These are phyloP conservation scores for Neotropicomus parvogracilis DNA, from an alignment of 1,284 basidiomycete genomes.

Conservation along the genomic window DNA sequence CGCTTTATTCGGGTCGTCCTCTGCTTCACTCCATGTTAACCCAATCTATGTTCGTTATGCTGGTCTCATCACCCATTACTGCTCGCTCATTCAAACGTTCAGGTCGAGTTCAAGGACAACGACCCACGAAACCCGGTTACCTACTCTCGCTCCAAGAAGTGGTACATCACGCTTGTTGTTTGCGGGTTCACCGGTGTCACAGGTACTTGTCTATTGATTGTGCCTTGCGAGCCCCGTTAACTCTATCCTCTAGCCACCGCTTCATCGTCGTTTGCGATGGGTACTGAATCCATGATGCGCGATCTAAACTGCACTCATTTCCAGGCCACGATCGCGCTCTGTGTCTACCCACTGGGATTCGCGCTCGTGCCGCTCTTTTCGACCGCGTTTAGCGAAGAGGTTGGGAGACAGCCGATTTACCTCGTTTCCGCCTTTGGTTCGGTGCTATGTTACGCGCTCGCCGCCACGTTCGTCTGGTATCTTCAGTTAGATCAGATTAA, in stretches of 20 bases:
- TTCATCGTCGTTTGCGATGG: slow-evolving; percentile 40
- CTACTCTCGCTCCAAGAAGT: slow-evolving; percentile 23
- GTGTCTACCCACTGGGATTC: slow-evolving; percentile 45
- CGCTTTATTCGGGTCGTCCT: slow-evolving; percentile 5
- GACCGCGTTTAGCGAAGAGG: slow-evolving; percentile 48
- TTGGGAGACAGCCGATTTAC: slow-evolving; percentile 46
- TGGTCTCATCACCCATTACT: background rate
- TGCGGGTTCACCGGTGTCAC: slow-evolving; percentile 29
- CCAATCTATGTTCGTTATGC: slow-evolving; percentile 16
- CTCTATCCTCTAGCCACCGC: slow-evolving; percentile 38
- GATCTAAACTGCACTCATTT: slow-evolving; percentile 39
- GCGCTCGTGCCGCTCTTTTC: slow-evolving; percentile 46
- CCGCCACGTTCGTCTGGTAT: slow-evolving; percentile 49
- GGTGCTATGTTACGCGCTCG: slow-evolving; percentile 43
- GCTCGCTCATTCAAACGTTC: background rate
- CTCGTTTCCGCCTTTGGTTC: slow-evolving; percentile 39
- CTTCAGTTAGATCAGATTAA: background rate
- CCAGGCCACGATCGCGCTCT: slow-evolving; percentile 37
- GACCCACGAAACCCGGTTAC: slow-evolving; percentile 24
- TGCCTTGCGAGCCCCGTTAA: background rate
- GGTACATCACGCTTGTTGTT: slow-evolving; percentile 26
- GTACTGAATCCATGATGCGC: slow-evolving; percentile 37
- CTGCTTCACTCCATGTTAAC: slow-evolving; percentile 6
- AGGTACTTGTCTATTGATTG: slow-evolving; percentile 8
- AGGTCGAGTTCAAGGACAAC: slow-evolving; percentile 24